Percentiles rank a stretch among this genome's conserved stretches.
Evolutionary conservation across 805 yeast species (phyloP).

Genomic region (Barnettozyma sp.): DNA sequence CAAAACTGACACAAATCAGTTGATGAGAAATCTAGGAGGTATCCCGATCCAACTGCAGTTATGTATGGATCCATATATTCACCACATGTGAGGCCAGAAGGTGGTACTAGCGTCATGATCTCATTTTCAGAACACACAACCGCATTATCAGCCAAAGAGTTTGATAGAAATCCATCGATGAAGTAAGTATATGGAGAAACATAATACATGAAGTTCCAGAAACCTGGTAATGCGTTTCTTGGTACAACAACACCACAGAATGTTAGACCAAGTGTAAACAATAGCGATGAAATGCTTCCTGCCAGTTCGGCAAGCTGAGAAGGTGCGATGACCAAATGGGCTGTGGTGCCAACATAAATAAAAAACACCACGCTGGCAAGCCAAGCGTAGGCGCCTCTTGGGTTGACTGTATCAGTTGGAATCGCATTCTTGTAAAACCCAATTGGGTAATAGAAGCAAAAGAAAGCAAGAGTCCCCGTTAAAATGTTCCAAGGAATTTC

Average conservation of each 20-base stretch:
- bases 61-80: conserved; percentile 38
- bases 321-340: conserved; percentile 51
- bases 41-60: conserved; percentile 22
- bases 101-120: conserved; percentile 41
- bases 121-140: conserved; percentile 45
- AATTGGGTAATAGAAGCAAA: conserved; percentile 68
- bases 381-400: conserved; percentile 47
- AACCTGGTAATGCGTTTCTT: conserved; percentile 52
- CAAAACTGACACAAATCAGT: conserved; percentile 56
- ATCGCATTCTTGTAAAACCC: conserved; percentile 62
- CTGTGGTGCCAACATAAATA: conserved; percentile 48
- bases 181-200: conserved; percentile 62
- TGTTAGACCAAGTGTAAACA: conserved; percentile 53
- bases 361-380: conserved; percentile 42
- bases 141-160: conserved; percentile 44
- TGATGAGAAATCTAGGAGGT: conserved; percentile 14
- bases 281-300: conserved; percentile 48
- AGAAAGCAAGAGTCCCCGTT: conserved; percentile 54
- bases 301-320: conserved; percentile 54
- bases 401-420: conserved; percentile 42
- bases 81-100: conserved; percentile 50
- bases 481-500: conserved; percentile 61
- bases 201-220: conserved; percentile 75
- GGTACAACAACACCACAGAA: conserved; percentile 73
- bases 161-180: conserved; percentile 44